phyloP scores from a whole-genome alignment of 768 basidiomycete species.

The Leccinum variicolor region DNA sequence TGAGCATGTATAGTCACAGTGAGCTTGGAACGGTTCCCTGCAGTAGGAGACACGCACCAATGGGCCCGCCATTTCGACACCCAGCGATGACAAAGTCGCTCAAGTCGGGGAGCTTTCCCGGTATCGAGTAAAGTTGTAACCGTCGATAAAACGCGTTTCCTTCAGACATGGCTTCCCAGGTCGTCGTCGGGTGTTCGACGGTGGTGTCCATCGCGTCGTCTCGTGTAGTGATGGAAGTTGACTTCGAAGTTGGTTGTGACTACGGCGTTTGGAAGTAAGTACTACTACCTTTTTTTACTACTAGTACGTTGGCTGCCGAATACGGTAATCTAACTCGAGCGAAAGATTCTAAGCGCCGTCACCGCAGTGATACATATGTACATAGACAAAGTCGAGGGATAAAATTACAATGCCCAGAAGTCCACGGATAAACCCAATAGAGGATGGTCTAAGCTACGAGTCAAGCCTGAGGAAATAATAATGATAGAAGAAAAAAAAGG shows the following conservation, averaged over 20 bases:
- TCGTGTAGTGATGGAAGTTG: neutral
- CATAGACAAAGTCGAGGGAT: neutral
- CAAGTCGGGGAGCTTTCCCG: conserved; percentile 75
- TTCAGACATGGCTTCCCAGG: conserved; percentile 91
- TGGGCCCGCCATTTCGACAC: conserved; percentile 83
- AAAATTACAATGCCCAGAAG: conserved; percentile 7
- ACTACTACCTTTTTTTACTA: too few species aligned
- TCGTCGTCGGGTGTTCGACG: conserved; percentile 69
- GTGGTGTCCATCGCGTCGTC: conserved; percentile 32
- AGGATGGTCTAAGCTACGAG: conserved; percentile 2
- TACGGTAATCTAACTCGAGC: neutral
- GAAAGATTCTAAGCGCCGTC: too few species aligned
- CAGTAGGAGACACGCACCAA: conserved; percentile 54
- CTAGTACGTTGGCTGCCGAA: neutral
- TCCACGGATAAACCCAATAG: neutral
- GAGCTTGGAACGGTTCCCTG: conserved; percentile 1
- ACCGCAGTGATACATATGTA: too few species aligned
- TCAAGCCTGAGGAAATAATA: neutral
- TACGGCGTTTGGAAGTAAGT: neutral
- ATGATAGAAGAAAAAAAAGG: neutral
- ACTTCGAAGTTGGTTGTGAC: neutral
- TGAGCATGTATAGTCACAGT: neutral
- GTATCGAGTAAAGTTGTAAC: conserved; percentile 79
- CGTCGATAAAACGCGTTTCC: conserved; percentile 85
- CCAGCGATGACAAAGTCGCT: conserved; percentile 77